phyloP scores from a whole-genome alignment of 148 eudicot species.

The Persicaria tinctoria region DNA sequence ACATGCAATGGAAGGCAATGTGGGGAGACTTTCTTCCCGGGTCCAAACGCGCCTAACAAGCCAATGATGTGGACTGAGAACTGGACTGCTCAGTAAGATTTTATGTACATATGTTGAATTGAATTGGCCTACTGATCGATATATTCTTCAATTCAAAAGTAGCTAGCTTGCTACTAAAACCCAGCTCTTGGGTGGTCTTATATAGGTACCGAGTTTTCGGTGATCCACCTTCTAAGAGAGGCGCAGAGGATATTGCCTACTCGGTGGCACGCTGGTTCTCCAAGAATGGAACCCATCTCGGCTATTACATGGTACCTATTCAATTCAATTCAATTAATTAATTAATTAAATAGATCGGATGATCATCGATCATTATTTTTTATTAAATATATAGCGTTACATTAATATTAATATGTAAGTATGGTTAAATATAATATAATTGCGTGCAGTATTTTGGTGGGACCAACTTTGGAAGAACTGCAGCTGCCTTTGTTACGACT shows the following conservation, averaged over 20 bases:
- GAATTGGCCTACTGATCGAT: too few relatives aligned
- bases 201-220: constrained; percentile 71
- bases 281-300: constrained; percentile 62
- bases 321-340: too few relatives aligned
- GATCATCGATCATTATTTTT: too few relatives aligned
- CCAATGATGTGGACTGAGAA: constrained; percentile 91
- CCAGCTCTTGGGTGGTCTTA: neutral
- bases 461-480: constrained; percentile 66
- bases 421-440: neutral
- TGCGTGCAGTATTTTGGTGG: constrained; percentile 72
- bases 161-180: neutral
- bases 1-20: constrained; percentile 95
- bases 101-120: neutral
- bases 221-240: constrained; percentile 73
- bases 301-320: constrained; percentile 74
- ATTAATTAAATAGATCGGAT: too few relatives aligned
- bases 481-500: constrained; percentile 63
- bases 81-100: constrained; percentile 92
- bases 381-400: too few relatives aligned
- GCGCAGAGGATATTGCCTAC: constrained; percentile 82
- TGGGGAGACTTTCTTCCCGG: constrained; percentile 60
- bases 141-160: too few relatives aligned
- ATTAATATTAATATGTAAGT: neutral
- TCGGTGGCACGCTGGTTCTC: constrained; percentile 73
- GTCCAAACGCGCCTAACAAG: constrained; percentile 73